Evolutionary conservation across 1,284 basidiomycete species (phyloP).

Genomic region (Meripilus lineatus): DNA sequence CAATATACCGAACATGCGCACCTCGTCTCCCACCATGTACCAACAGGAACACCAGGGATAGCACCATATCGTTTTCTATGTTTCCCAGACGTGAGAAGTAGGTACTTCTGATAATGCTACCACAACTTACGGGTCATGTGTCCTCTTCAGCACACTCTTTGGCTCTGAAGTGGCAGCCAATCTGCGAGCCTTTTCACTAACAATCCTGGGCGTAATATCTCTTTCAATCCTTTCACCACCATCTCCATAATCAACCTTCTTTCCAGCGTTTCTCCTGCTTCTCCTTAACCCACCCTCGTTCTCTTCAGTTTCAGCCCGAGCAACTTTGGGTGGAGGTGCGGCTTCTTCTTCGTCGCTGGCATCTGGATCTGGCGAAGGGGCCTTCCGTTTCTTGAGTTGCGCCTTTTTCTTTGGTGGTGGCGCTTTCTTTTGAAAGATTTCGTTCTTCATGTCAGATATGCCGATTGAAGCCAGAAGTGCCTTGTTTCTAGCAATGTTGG

Average conservation of each 20-base stretch:
- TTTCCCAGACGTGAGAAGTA: too few relatives aligned
- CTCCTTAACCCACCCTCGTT: slow-evolving; percentile 39
- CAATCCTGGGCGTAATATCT: slow-evolving; percentile 12
- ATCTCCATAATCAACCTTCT: slow-evolving; percentile 48
- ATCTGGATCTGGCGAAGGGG: slow-evolving; percentile 21
- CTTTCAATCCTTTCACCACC: slow-evolving; percentile 14
- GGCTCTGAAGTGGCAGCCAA: slow-evolving; percentile 21
- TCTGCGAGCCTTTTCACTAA: slow-evolving; percentile 15
- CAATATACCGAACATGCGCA: slow-evolving; percentile 17
- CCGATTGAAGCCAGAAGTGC: slow-evolving; percentile 38
- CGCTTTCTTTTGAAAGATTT: slow-evolving; percentile 19
- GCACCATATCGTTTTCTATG: slow-evolving; percentile 46
- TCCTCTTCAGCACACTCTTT: slow-evolving; percentile 30
- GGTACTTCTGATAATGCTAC: too few relatives aligned
- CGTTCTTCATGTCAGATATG: slow-evolving; percentile 25
- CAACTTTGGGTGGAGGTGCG: slow-evolving; percentile 11
- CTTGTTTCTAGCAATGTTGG: slow-evolving; percentile 48
- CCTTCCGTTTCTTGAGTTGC: slow-evolving; percentile 29
- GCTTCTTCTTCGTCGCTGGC: slow-evolving; percentile 15
- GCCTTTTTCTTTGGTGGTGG: slow-evolving; percentile 41
- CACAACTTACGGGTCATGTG: slow-evolving; percentile 59
- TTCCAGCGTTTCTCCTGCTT: slow-evolving; percentile 60
- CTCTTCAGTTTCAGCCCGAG: slow-evolving; percentile 11
- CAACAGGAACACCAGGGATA: slow-evolving; percentile 72
- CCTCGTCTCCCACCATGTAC: slow-evolving; percentile 75